A percentile compares a stretch with the other conserved stretches of the same genome.
Conservation (phyloP, 176 grass and related monocot genomes). For the Avena sativa region DNA sequence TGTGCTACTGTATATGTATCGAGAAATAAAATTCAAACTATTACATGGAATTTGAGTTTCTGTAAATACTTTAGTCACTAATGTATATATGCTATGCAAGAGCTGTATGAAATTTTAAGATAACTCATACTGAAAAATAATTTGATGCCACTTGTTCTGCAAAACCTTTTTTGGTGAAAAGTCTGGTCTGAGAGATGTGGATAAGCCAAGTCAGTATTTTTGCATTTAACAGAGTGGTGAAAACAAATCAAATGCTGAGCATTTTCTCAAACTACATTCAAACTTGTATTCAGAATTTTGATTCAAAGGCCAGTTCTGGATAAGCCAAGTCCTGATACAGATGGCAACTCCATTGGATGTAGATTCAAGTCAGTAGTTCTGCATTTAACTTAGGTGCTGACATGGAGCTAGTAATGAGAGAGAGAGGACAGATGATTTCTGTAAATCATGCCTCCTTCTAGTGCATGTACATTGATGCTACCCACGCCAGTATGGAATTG, state of each 20-base stretch:
- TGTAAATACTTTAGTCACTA: background rate
- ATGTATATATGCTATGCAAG: background rate
- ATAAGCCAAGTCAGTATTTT: too few species aligned
- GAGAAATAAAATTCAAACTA: slow-evolving; percentile 8
- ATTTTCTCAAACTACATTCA: slow-evolving; percentile 7
- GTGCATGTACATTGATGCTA: background rate
- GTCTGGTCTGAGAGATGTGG: background rate
- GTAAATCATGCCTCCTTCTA: background rate
- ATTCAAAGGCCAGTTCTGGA: background rate
- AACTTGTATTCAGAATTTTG: background rate
- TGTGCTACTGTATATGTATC: slow-evolving; percentile 34
- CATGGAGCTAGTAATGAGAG: background rate
- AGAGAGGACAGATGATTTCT: background rate
- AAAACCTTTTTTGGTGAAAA: background rate
- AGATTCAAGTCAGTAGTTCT: background rate
- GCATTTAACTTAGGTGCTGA: background rate
- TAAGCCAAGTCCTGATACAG: background rate
- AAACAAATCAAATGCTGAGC: background rate
- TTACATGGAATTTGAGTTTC: background rate
- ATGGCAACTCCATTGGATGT: background rate
- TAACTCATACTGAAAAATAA: background rate
- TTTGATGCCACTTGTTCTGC: background rate
- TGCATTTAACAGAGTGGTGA: background rate
- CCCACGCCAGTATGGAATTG: background rate
- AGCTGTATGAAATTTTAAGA: background rate